These are phyloP conservation scores for Erysiphe neolycopersici DNA, from an alignment of 2,329 filamentous ascomycete genomes.

Conservation along the genomic window DNA sequence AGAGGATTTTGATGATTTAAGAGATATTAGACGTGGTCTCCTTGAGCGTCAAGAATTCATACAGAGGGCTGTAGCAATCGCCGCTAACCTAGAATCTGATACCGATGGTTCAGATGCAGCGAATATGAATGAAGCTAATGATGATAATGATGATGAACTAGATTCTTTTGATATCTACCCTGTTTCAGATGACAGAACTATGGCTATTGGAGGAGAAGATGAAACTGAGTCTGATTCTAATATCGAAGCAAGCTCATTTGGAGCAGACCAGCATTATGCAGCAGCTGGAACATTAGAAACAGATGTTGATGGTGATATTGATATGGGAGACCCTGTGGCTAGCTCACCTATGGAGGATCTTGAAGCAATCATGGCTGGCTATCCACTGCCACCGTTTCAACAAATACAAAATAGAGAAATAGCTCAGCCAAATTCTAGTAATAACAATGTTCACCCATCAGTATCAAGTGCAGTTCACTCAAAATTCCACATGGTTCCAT, in stretches of 20 bases:
- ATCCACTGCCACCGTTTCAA: conserved; percentile 27
- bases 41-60: conserved; percentile 5
- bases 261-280: conserved; percentile 1
- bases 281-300: conserved; percentile 7
- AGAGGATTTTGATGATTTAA: conserved; percentile 21
- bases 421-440: conserved; percentile 48
- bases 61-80: conserved; percentile 3
- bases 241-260: conserved; percentile 1
- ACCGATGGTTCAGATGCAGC: conserved; percentile 6
- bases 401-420: conserved; percentile 27
- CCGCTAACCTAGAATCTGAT: conserved; percentile 5
- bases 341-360: conserved; percentile 43
- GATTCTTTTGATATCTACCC: conserved; percentile 17
- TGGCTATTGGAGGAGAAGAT: conserved; percentile 11
- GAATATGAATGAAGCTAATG: conserved; percentile 4
- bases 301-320: conserved; percentile 18
- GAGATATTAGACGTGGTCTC: conserved; percentile 5
- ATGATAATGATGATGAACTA: conserved; percentile 27
- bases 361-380: conserved; percentile 54
- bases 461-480: conserved; percentile 33
- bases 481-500: conserved; percentile 48
- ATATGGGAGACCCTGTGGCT: conserved; percentile 17
- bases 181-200: conserved; percentile 1
- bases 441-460: conserved; percentile 29
- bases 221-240: conserved; percentile 8